These are phyloP conservation scores for Malassezia globosa DNA, from an alignment of 1,284 basidiomycete species.

Conservation along the genomic window DNA sequence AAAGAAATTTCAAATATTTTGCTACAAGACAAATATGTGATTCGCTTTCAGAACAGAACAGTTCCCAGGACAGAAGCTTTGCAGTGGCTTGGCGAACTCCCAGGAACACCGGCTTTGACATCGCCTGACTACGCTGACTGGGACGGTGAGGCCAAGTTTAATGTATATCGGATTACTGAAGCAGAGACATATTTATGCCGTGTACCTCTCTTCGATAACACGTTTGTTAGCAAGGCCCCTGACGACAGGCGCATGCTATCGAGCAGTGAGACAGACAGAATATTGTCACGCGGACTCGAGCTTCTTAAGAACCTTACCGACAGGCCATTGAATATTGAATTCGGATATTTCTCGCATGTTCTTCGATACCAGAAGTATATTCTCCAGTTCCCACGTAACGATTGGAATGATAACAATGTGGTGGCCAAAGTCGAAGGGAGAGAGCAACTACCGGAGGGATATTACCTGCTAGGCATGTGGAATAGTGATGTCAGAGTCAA, in stretches of 20 bases:
- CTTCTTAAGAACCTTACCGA: background rate
- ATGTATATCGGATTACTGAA: constrained; percentile 3
- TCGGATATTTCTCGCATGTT: constrained; percentile 5
- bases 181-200: constrained; percentile 8
- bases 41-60: constrained; percentile 8
- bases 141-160: background rate
- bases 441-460: background rate
- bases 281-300: background rate
- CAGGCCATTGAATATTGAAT: background rate
- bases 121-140: background rate
- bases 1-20: background rate
- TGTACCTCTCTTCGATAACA: background rate
- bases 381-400: background rate
- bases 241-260: background rate
- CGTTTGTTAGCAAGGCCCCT: background rate
- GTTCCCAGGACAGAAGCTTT: constrained; percentile 4
- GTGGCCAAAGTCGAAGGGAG: background rate
- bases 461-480: constrained; percentile 11
- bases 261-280: background rate
- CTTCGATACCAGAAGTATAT: constrained; percentile 6
- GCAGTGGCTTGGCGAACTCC: background rate
- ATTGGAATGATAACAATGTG: background rate
- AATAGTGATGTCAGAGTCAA: background rate
- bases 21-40: background rate
- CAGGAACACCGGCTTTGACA: background rate